phyloP scores from a whole-genome alignment of 805 yeast genomes.

The Spathaspora boniae region DNA sequence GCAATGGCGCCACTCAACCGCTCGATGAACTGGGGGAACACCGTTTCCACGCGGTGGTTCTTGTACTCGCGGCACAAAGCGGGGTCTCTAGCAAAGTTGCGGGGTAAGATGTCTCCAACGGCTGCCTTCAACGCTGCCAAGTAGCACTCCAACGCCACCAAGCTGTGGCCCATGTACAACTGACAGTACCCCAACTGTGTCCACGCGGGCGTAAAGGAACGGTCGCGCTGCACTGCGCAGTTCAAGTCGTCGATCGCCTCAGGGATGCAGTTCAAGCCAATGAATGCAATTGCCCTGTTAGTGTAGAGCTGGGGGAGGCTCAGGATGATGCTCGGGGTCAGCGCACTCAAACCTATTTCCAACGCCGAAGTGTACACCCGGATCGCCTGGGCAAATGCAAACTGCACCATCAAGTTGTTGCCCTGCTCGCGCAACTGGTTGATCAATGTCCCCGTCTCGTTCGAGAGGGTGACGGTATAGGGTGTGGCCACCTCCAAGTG shows the following conservation, averaged over 20 bases:
- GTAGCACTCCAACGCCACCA: conserved; percentile 32
- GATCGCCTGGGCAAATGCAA: conserved; percentile 38
- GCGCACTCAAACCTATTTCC: no score
- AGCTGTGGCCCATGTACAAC: conserved; percentile 35
- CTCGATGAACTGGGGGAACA: conserved; percentile 39
- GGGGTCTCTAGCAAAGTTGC: conserved; percentile 14
- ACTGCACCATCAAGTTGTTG: conserved; percentile 35
- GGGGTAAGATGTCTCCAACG: conserved; percentile 30
- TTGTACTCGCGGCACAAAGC: conserved; percentile 17
- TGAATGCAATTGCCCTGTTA: conserved; percentile 40
- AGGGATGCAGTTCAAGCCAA: conserved; percentile 37
- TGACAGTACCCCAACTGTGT: conserved; percentile 42
- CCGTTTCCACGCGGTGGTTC: conserved; percentile 17
- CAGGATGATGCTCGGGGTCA: no score
- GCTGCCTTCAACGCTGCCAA: conserved; percentile 25
- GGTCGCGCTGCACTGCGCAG: conserved; percentile 26
- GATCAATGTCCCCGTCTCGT: conserved; percentile 8
- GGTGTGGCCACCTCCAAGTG: not conserved
- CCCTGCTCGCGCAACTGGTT: conserved; percentile 34
- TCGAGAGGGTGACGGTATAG: not conserved
- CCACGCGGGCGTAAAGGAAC: conserved; percentile 41
- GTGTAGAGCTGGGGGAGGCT: conserved; percentile 28
- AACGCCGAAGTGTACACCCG: conserved; percentile 36
- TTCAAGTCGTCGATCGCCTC: conserved; percentile 38
- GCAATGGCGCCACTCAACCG: conserved; percentile 30